Conservation (phyloP, 371 early-diverging fungal species). For the Mucor ambiguus region DNA sequence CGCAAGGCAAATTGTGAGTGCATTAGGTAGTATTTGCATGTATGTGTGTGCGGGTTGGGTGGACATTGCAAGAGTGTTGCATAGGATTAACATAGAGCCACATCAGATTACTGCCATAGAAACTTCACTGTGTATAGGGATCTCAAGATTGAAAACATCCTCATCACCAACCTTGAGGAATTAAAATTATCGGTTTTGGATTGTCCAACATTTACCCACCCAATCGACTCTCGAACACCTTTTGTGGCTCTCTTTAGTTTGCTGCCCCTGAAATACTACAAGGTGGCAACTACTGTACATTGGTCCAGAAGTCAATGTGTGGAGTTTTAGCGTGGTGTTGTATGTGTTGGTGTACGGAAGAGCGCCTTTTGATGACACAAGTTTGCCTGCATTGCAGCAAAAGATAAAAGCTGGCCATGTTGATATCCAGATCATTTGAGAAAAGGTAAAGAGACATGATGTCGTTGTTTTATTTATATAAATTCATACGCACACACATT, state of each 20-base stretch:
- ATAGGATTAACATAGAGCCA: background rate
- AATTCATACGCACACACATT: background rate
- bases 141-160: conserved; percentile 97
- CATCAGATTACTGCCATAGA: conserved; percentile 58
- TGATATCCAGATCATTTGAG: conserved; percentile 49
- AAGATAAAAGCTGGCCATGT: conserved; percentile 64
- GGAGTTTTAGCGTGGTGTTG: conserved; percentile 90
- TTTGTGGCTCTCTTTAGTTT: conserved; percentile 84
- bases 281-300: conserved; percentile 79
- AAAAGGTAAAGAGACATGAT: conserved; percentile 34
- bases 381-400: conserved; percentile 62
- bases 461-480: background rate
- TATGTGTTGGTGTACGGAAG: conserved; percentile 84
- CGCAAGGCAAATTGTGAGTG: conserved; percentile 84
- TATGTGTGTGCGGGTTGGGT: conserved; percentile 29
- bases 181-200: conserved; percentile 87
- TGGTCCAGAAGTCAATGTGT: conserved; percentile 92
- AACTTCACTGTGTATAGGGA: conserved; percentile 84
- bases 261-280: conserved; percentile 88
- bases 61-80: background rate
- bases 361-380: conserved; percentile 86
- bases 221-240: conserved; percentile 66
- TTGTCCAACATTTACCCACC: conserved; percentile 82
- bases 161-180: conserved; percentile 69
- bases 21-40: conserved; percentile 52